Base-by-base conservation (phyloP, 2,329 filamentous ascomycete genomes). In the Paecilomyces niveus region DNA sequence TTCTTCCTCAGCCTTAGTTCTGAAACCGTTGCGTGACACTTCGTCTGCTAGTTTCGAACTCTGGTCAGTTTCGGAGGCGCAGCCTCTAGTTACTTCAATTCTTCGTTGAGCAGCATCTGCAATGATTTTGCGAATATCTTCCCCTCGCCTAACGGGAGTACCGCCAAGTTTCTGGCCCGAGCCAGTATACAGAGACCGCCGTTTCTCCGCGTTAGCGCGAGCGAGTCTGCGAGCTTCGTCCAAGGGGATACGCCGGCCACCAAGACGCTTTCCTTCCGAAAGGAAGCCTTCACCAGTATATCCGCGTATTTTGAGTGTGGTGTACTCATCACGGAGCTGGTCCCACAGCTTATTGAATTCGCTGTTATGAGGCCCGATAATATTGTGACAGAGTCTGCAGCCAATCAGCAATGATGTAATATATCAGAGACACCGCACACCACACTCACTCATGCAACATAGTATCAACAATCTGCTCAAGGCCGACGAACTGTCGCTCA, bases 201-300 rank as follows among this genome's bases (percentile, higher is more conserved):
- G 83, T 70, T 87, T 86, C 72, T 95, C 89, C 3, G 89, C 89
- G 10, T 89, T 86, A 11, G 81, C 84, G 55, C 90, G 84, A 31
- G 91, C 90, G 59, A 89, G 79, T 35, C 90, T 84, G 29, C 88
- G 85, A 59, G 89, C 87, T 74, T 96, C 92, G 21, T 88, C 80
- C 59, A 84, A 77, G 1, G 89, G 84, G n/a, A 90, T 80, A 50
- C 76, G 60, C 72, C 74, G 59, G 2, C 88, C 89, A 57, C 92
- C 92, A 0, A 97, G 81, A 10, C 84, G 84, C 15, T 85, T 84
- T 1, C 92, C 93, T 32, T 87, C 78, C 0, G 87, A 87, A 31
- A 96, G 77, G 74, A 97, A 97, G 0, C 89, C 89, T 73, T 96
- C 92, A 11, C 93, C 93, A 0, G 90, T 95, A 69, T 93, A 97